Evolutionary conservation across 2,329 filamentous ascomycete species (phyloP), one percentile per base, ranked within the genome.

Genomic region (Clathrospora elynae): DNA sequence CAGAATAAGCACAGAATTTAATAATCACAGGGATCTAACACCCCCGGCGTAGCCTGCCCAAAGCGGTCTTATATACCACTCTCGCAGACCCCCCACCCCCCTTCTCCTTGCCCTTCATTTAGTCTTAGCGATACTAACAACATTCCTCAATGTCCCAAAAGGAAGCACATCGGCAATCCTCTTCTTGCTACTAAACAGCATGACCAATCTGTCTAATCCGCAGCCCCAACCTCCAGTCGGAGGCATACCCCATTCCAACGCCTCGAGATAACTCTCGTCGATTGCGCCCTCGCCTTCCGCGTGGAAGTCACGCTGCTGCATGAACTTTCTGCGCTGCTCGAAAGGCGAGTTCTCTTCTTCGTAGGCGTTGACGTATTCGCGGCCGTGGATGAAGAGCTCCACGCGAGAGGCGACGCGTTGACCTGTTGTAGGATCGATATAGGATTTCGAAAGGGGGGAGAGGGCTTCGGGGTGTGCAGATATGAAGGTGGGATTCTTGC

Each of bases 171-270:
- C 91, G 25, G 82, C 83, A 61, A 99, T 96, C 57, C 87, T 81
- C 66, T 82, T 82, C 23, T 83, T 78, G 0, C 88, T 90, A 1
- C 86, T 83, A 61, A 97, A 88, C 34, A 96, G 73, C 93, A 99
- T 99, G 24, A 90, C 86, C 37, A 99, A 75, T 38, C 93, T 78
- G 72, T 99, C 93, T 28, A 99, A 76, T 1, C 93, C 93, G 60
- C 90, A 95, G 1, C 93, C 93, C 93, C 93, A 99, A 4, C 93
- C 93, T 0, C 92, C 93, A 0, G 93, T 99, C 0, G 93, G 90
- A n/a, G 93, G 93, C 46, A 99, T 74, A 0, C 90, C 93, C 73
- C 88, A 90, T 67, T 95, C 89, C 35, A 99, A 72, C 3, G 88
- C 89, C 56, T 86, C 81, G 32, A 96, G 74, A 62, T 96, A 99